These are phyloP conservation scores for Carex sylvatica DNA, from an alignment of 202 grass and related monocot species.

Conservation along the genomic window DNA sequence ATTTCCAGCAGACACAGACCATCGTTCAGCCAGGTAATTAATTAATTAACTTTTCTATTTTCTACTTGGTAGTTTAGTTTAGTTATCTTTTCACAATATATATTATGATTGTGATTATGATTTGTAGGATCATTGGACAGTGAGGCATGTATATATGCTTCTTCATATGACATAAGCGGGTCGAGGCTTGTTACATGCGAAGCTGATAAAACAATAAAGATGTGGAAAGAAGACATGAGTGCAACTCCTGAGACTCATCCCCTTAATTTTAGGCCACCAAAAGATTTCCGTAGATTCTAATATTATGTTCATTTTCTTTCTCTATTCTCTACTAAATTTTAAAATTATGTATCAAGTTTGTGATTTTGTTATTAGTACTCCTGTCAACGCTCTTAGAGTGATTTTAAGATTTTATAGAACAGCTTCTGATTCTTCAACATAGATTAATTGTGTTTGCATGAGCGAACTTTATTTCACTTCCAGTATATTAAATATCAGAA, in stretches of 20 bases:
- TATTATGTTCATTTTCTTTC: not conserved
- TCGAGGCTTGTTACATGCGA: slow-evolving; percentile 78
- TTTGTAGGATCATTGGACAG: slow-evolving; percentile 78
- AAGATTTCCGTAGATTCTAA: slow-evolving; percentile 71
- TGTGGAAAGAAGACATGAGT: slow-evolving; percentile 82
- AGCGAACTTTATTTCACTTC: not conserved
- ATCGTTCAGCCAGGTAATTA: slow-evolving; percentile 85
- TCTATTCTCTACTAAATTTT: too few species aligned
- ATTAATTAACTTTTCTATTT: not conserved
- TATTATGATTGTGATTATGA: not conserved
- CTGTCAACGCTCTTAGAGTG: not conserved
- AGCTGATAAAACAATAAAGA: slow-evolving; percentile 93
- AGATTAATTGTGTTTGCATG: not conserved
- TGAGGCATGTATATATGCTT: slow-evolving; percentile 83
- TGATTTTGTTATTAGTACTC: not conserved
- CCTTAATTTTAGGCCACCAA: slow-evolving; percentile 79
- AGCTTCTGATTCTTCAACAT: not conserved
- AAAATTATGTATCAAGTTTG: not conserved
- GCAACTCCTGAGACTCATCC: slow-evolving; percentile 78
- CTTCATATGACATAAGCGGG: slow-evolving; percentile 80
- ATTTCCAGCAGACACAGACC: slow-evolving; percentile 90
- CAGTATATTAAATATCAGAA: not conserved
- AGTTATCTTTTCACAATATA: too few species aligned
- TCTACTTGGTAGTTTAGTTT: not conserved
- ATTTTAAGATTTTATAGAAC: not conserved